Base-by-base conservation (phyloP, 1,284 basidiomycete genomes). In the Neonothopanus nambi region DNA sequence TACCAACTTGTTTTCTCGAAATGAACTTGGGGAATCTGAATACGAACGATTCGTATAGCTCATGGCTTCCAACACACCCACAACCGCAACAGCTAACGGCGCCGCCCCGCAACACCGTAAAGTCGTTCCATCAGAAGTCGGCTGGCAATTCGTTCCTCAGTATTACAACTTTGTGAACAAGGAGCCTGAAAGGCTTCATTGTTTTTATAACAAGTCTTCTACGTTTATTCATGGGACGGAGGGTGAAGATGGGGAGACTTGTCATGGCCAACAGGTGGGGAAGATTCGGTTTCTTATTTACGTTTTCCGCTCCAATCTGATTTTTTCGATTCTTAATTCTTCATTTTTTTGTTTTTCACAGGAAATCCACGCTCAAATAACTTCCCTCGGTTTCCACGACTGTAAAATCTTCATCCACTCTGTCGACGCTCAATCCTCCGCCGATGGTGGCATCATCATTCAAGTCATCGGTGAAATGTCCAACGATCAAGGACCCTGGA, bases 381-480 rank as follows among this genome's bases (percentile, higher is more conserved):
- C 89, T 57, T 87, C 90, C 52, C 91, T 99, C 70, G 92, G 88
- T 48, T 98, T 95, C 74, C 79, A 96, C 67, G 89, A 98, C 71
- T 96, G 94, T 83, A 99, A 98, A 74, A 96, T 98, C 63, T 98
- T 89, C 79, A 95, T 98, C 65, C 91, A 95, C 75, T 93, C 91
- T 13, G 93, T 96, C 60, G 93, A 95, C 70, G 91, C 93, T 12
- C 93, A 95, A 71, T 90, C 93, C 42, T 98, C 95, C 42, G 91
- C 93, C 54, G 89, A 90, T 62, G 92, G 92, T 57, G 97, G 97
- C 49, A 98, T 99, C 74, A 89, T 99, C 74, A 95, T 99, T 70
- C 95, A 98, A 76, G 97, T 98, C 69, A 94, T 99, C 64, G 97
- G 97, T 62, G 96, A 99, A 76, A 94, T 99, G 87, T 94, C 91